Conservation (phyloP, 2,329 filamentous ascomycete species). For the Fusarium kyushuense region DNA sequence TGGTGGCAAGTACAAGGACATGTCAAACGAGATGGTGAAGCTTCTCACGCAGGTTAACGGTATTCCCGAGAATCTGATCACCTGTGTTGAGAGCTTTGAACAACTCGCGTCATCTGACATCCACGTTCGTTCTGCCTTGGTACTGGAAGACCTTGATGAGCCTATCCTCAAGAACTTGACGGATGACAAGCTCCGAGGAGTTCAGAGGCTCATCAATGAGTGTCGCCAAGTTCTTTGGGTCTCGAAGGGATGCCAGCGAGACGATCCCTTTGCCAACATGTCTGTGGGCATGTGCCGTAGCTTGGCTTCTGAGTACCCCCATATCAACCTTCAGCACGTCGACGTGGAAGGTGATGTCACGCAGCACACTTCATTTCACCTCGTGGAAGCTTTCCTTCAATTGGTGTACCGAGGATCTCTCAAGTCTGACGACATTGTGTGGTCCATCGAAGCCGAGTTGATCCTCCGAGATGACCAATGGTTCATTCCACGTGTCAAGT, state of each 20-base stretch:
- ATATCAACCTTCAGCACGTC: constrained; percentile 16
- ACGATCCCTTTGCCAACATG: constrained; percentile 17
- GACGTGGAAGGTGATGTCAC: not conserved
- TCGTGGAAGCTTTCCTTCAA: not conserved
- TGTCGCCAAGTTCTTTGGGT: constrained; percentile 5
- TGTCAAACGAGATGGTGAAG: not conserved
- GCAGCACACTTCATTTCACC: not conserved
- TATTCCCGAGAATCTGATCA: not conserved
- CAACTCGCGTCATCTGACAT: not conserved
- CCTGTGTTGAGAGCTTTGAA: not conserved
- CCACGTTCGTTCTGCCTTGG: not conserved
- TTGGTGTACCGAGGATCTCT: not conserved
- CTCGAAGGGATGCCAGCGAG: constrained; percentile 7
- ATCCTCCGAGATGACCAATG: not conserved
- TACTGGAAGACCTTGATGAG: constrained; percentile 15
- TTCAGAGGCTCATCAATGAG: constrained; percentile 11
- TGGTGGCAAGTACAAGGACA: not conserved
- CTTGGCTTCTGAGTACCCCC: constrained; percentile 11
- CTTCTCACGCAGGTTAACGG: not conserved
- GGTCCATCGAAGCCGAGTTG: constrained; percentile 1
- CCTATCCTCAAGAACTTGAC: constrained; percentile 12
- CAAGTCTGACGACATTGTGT: not conserved
- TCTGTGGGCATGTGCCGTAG: constrained; percentile 16
- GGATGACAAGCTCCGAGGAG: not conserved
- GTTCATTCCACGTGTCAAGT: constrained; percentile 4